phyloP scores from a whole-genome alignment of 2,329 filamentous ascomycete species.

The Calonectria pseudoturangicola region DNA sequence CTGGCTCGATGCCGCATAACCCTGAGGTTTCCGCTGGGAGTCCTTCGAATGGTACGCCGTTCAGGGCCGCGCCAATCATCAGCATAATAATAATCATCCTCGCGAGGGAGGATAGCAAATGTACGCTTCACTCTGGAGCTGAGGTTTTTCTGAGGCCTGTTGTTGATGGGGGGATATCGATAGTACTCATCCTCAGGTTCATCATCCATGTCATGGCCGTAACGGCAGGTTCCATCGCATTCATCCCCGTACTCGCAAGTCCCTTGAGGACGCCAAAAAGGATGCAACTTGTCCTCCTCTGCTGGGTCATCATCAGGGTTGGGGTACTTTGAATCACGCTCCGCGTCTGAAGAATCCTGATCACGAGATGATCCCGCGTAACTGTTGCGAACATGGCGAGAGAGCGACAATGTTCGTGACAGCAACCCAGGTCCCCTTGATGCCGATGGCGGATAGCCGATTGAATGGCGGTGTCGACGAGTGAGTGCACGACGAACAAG shows the following conservation, averaged over 20 bases:
- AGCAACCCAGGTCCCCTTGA: slow-evolving; percentile 66
- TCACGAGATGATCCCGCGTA: slow-evolving; percentile 53
- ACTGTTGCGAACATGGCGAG: slow-evolving; percentile 62
- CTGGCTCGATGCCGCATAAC: slow-evolving; percentile 74
- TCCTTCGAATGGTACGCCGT: slow-evolving; percentile 75
- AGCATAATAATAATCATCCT: slow-evolving; percentile 59
- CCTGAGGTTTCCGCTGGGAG: slow-evolving; percentile 75
- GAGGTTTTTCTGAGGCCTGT: slow-evolving; percentile 70
- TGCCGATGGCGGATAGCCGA: slow-evolving; percentile 64
- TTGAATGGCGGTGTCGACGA: slow-evolving; percentile 66
- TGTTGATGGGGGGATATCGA: slow-evolving; percentile 69
- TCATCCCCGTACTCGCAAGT: slow-evolving; percentile 57
- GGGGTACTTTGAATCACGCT: slow-evolving; percentile 61
- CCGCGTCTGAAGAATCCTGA: slow-evolving; percentile 54
- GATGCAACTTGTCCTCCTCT: slow-evolving; percentile 75
- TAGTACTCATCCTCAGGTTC: slow-evolving; percentile 63
- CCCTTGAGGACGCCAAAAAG: slow-evolving; percentile 76
- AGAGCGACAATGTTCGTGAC: slow-evolving; percentile 72
- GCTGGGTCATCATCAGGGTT: slow-evolving; percentile 67
- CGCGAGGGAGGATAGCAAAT: slow-evolving; percentile 75
- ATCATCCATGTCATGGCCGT: slow-evolving; percentile 52
- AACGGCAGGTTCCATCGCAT: slow-evolving; percentile 57
- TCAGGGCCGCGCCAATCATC: slow-evolving; percentile 65
- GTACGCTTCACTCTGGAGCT: slow-evolving; percentile 74
- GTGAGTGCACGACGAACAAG: slow-evolving; percentile 73